Evolutionary conservation across 2,329 filamentous ascomycete species (phyloP).

Genomic region (Aspergillus pseudotamarii): DNA sequence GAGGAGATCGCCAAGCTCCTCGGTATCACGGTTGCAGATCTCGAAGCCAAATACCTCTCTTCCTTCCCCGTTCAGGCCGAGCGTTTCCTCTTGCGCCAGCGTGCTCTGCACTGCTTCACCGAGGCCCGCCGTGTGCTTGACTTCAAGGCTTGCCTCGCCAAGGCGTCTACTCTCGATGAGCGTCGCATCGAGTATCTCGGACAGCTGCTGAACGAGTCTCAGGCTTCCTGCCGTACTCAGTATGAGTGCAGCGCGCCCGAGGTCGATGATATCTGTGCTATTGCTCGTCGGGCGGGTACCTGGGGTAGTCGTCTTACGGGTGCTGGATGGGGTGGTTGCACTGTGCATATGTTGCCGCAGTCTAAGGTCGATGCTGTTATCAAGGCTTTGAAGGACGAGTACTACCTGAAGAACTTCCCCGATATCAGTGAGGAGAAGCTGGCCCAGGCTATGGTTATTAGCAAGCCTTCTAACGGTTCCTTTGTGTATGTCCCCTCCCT

Average conservation of each 20-base stretch:
- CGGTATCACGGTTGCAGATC: slow-evolving; percentile 67
- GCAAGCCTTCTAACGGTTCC: slow-evolving; percentile 64
- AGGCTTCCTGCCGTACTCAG: slow-evolving; percentile 79
- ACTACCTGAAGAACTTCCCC: slow-evolving; percentile 74
- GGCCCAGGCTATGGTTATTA: slow-evolving; percentile 81
- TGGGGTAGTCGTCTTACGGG: slow-evolving; percentile 87
- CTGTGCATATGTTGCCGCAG: slow-evolving; percentile 85
- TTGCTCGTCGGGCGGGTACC: slow-evolving; percentile 76
- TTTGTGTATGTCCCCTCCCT: slow-evolving; percentile 40
- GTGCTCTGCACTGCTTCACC: slow-evolving; percentile 85
- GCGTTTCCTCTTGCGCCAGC: slow-evolving; percentile 82
- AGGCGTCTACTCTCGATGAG: slow-evolving; percentile 57
- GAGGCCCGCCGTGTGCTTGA: slow-evolving; percentile 84
- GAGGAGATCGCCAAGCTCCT: slow-evolving; percentile 79
- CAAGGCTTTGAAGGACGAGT: slow-evolving; percentile 75
- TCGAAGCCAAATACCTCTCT: slow-evolving; percentile 79
- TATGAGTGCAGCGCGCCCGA: slow-evolving; percentile 94
- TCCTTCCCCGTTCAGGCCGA: slow-evolving; percentile 88
- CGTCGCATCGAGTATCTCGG: slow-evolving; percentile 76
- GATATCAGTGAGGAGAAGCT: slow-evolving; percentile 72
- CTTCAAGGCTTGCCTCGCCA: slow-evolving; percentile 75
- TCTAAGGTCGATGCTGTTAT: slow-evolving; percentile 79
- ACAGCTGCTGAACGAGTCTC: slow-evolving; percentile 83
- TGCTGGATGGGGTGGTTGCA: slow-evolving; percentile 96
- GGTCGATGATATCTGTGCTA: slow-evolving; percentile 82